These are phyloP conservation scores for Hanseniaspora nectarophila DNA, from an alignment of 805 yeast genomes.

Conservation along the genomic window DNA sequence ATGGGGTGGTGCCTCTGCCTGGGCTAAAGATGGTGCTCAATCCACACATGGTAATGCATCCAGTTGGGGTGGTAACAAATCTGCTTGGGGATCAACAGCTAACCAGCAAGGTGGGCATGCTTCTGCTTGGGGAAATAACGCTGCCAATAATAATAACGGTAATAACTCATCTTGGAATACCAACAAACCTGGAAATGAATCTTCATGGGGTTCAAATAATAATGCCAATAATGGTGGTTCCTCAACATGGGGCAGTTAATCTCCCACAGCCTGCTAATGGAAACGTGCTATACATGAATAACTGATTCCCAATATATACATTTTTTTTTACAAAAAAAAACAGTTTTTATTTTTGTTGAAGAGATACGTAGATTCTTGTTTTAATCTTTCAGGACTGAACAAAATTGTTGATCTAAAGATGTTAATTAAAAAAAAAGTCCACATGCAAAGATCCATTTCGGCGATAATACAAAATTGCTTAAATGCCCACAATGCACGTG, in stretches of 20 bases:
- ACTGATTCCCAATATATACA: not conserved
- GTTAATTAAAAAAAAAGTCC: too few relatives aligned
- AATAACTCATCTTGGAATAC: conserved; percentile 32
- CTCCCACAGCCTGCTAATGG: not conserved
- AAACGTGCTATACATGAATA: not conserved
- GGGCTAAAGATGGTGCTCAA: conserved; percentile 38
- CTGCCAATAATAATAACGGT: conserved; percentile 26
- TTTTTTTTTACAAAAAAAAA: too few relatives aligned
- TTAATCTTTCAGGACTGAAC: too few relatives aligned
- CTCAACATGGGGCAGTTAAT: conserved; percentile 11
- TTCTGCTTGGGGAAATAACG: conserved; percentile 33
- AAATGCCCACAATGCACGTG: too few relatives aligned
- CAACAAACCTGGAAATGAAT: conserved; percentile 19
- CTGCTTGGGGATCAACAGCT: conserved; percentile 13
- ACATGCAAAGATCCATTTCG: too few relatives aligned
- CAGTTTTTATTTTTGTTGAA: too few relatives aligned
- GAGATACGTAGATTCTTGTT: too few relatives aligned
- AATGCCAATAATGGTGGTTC: not conserved
- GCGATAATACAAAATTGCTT: too few relatives aligned
- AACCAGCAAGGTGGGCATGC: conserved; percentile 30
- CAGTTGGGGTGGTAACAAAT: conserved; percentile 30
- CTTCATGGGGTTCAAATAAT: conserved; percentile 24
- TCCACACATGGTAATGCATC: conserved; percentile 33
- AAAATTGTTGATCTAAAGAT: too few relatives aligned
- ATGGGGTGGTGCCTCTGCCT: conserved; percentile 36